Evolutionary conservation across 2,329 filamentous ascomycete species (phyloP).

Genomic region (Leptographium galeiforme): DNA sequence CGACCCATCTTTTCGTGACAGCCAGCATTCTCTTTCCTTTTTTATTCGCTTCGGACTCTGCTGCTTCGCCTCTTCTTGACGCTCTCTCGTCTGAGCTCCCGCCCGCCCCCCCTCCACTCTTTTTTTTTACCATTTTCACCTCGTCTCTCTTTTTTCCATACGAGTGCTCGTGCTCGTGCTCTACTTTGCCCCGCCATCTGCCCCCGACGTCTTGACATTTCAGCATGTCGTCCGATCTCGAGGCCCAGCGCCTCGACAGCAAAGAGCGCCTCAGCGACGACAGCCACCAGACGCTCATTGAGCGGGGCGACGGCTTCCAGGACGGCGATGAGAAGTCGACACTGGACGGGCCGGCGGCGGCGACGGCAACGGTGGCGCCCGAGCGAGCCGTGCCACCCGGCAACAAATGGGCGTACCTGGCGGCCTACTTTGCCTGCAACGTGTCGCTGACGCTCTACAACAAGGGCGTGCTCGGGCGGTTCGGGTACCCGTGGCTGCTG

Average conservation of each 20-base stretch:
- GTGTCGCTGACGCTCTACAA: constrained; percentile 13
- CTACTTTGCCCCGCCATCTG: not conserved
- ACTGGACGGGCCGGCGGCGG: not conserved
- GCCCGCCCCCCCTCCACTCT: too few species aligned
- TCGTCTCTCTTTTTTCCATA: too few species aligned
- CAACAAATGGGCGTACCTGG: constrained; percentile 14
- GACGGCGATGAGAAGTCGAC: not conserved
- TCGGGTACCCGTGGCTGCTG: constrained; percentile 13
- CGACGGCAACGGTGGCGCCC: constrained; percentile 11
- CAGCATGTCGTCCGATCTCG: constrained; percentile 6
- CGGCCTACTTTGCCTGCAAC: constrained; percentile 14
- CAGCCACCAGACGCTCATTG: not conserved
- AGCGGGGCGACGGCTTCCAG: too few species aligned
- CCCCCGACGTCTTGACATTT: not conserved
- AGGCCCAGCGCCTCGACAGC: constrained; percentile 10
- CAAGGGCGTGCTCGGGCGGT: constrained; percentile 12
- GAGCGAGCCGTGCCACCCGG: constrained; percentile 15
- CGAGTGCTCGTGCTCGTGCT: too few species aligned
- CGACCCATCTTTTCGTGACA: too few species aligned
- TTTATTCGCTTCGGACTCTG: too few species aligned
- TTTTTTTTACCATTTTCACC: too few species aligned
- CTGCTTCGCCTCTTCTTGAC: too few species aligned
- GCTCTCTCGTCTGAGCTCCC: too few species aligned
- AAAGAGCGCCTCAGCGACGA: constrained; percentile 6
- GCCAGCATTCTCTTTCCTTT: too few species aligned